Conservation (phyloP, 768 basidiomycete species). For the Termitomyces sp. region DNA sequence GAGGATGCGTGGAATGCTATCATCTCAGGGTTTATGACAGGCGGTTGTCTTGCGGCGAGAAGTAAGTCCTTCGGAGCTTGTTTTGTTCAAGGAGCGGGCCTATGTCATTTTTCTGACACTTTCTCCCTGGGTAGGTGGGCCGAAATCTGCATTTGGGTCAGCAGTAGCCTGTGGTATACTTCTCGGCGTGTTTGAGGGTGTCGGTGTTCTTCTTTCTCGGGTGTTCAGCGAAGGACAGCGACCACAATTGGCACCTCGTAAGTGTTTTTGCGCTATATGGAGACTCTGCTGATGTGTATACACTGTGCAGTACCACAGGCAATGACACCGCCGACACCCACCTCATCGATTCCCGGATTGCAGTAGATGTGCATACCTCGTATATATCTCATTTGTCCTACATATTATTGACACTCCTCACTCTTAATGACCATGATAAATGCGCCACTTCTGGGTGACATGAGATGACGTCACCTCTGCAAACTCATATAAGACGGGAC, state of each 20-base stretch:
- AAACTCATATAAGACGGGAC: conserved; percentile 19
- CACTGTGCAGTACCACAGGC: conserved; percentile 47
- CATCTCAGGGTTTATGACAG: conserved; percentile 97
- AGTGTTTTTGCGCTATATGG: conserved; percentile 26
- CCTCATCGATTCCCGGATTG: conserved; percentile 38
- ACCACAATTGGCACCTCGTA: conserved; percentile 77
- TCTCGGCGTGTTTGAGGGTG: conserved; percentile 91
- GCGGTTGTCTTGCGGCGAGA: conserved; percentile 90
- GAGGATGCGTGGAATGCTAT: conserved; percentile 99
- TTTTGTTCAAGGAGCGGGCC: background rate
- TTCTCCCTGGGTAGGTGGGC: conserved; percentile 68
- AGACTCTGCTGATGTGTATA: background rate
- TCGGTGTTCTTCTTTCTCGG: conserved; percentile 87
- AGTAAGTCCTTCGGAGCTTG: conserved; percentile 54
- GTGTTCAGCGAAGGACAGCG: conserved; percentile 83
- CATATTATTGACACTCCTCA: conserved; percentile 24
- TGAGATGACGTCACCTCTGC: conserved; percentile 17
- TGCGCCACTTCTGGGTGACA: background rate
- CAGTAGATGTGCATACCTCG: conserved; percentile 46
- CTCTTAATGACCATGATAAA: conserved; percentile 8
- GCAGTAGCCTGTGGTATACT: conserved; percentile 96
- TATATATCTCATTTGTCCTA: conserved; percentile 26
- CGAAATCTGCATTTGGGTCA: conserved; percentile 85
- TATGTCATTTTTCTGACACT: conserved; percentile 2
- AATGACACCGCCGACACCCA: conserved; percentile 45